Conservation (phyloP, 176 grass and related monocot genomes). For the Dactylis glomerata region DNA sequence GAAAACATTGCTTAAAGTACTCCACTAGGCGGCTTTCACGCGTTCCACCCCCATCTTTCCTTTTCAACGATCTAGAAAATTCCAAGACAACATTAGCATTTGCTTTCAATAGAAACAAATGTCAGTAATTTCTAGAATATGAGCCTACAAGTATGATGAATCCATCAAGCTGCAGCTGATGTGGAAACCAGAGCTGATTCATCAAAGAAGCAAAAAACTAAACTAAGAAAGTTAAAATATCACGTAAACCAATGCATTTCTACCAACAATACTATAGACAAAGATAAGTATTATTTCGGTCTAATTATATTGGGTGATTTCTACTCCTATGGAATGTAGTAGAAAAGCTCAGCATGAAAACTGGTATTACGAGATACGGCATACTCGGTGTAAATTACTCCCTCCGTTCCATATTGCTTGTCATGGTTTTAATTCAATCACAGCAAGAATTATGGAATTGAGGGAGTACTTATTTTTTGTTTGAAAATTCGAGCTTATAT, state of each 20-base stretch:
- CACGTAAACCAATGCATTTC: background rate
- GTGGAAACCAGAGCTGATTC: background rate
- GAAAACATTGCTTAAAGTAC: slow-evolving; percentile 92
- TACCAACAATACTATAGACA: background rate
- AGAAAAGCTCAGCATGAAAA: background rate
- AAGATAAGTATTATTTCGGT: slow-evolving; percentile 4
- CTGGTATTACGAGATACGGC: background rate
- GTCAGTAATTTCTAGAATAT: background rate
- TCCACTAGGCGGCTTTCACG: slow-evolving; percentile 60
- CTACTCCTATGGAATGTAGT: background rate
- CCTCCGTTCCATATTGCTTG: too few relatives aligned
- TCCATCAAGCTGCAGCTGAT: background rate
- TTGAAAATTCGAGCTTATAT: background rate
- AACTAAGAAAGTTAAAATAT: background rate
- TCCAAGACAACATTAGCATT: slow-evolving; percentile 6
- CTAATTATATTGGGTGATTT: background rate
- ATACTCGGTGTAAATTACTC: background rate
- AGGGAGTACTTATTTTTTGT: background rate
- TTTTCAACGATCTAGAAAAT: slow-evolving; percentile 45
- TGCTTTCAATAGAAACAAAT: background rate
- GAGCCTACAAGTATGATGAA: background rate
- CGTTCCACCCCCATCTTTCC: slow-evolving; percentile 55
- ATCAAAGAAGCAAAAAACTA: slow-evolving; percentile 8
- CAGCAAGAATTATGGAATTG: too few relatives aligned
- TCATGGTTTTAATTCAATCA: too few relatives aligned